Percentiles rank a stretch among this genome's conserved stretches.
Evolutionary conservation across 2,329 filamentous ascomycete genomes (phyloP).

Genomic region (Ophiocordyceps sinensis): DNA sequence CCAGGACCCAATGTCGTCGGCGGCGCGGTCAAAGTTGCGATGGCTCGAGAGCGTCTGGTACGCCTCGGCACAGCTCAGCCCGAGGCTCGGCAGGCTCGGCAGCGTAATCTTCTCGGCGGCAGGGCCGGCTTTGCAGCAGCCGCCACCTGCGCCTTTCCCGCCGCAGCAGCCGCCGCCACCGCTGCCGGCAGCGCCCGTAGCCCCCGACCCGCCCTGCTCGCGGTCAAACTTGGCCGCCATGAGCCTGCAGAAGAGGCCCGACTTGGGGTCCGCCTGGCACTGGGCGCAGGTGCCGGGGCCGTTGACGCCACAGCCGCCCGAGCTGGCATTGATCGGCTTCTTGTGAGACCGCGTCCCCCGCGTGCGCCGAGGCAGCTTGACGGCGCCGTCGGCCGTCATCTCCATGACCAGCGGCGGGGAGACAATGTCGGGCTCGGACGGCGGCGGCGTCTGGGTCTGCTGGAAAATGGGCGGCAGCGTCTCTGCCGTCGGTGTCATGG

Average conservation of each 20-base stretch:
- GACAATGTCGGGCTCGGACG: constrained; percentile 45
- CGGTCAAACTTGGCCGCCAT: constrained; percentile 51
- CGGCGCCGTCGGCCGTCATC: constrained; percentile 42
- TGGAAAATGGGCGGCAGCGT: constrained; percentile 25
- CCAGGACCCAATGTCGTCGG: constrained; percentile 62
- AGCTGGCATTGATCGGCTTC: constrained; percentile 10
- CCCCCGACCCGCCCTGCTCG: constrained; percentile 15
- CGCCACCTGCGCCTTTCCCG: constrained; percentile 41
- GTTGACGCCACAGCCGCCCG: constrained; percentile 41
- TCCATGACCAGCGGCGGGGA: constrained; percentile 39
- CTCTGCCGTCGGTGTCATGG: constrained; percentile 22
- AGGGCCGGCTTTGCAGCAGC: constrained; percentile 43
- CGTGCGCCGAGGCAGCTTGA: constrained; percentile 39
- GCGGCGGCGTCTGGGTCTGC: constrained; percentile 42
- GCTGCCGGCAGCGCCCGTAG: constrained; percentile 24
- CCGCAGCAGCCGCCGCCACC: constrained; percentile 44
- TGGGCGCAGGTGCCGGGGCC: constrained; percentile 69
- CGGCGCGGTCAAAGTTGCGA: constrained; percentile 59
- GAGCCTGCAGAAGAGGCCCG: constrained; percentile 70
- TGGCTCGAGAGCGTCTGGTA: constrained; percentile 69
- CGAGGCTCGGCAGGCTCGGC: constrained; percentile 31
- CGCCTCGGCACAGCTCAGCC: constrained; percentile 59
- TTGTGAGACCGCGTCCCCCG: constrained; percentile 10
- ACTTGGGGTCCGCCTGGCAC: constrained; percentile 63
- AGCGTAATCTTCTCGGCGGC: constrained; percentile 18